These are phyloP conservation scores for Exsudoporus floridanus DNA, from an alignment of 1,284 basidiomycete genomes.

Conservation along the genomic window DNA sequence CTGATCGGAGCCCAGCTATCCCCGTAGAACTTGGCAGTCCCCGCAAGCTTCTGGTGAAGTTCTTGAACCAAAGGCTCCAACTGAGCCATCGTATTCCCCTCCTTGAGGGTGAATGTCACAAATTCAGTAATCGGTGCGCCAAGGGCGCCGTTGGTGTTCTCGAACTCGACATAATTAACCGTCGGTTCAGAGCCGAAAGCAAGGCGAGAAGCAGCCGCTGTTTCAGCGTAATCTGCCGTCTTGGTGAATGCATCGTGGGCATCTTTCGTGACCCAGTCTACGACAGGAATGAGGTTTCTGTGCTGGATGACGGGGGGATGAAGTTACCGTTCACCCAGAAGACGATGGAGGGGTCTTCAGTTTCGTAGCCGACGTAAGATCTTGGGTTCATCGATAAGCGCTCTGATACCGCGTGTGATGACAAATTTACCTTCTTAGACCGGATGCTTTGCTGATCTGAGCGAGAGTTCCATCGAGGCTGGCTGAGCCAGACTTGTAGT, in stretches of 20 bases:
- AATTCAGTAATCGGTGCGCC: conserved; percentile 34
- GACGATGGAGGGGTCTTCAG: conserved; percentile 25
- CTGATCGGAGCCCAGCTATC: conserved; percentile 33
- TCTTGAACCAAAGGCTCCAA: conserved; percentile 26
- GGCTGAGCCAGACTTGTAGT: conserved; percentile 19
- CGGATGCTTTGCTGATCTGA: conserved; percentile 14
- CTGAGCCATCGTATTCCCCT: conserved; percentile 17
- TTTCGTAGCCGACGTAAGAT: conserved; percentile 33
- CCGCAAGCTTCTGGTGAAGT: conserved; percentile 20
- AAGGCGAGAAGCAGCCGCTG: conserved; percentile 6
- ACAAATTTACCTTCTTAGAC: conserved; percentile 20
- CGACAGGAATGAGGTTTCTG: background rate
- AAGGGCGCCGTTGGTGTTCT: conserved; percentile 21
- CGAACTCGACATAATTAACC: conserved; percentile 22
- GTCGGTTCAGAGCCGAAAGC: conserved; percentile 22
- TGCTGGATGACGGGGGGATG: background rate
- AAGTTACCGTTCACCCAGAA: conserved; percentile 34
- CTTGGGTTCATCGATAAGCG: conserved; percentile 21
- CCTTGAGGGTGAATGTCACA: conserved; percentile 35
- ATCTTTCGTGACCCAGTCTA: conserved; percentile 31
- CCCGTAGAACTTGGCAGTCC: conserved; percentile 28
- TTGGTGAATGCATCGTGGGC: conserved; percentile 17
- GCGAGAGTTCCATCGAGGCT: conserved; percentile 17
- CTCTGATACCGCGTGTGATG: background rate
- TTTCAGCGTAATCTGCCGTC: conserved; percentile 4